Conservation (phyloP, 148 eudicot genomes). For the Linanthus parryae region DNA sequence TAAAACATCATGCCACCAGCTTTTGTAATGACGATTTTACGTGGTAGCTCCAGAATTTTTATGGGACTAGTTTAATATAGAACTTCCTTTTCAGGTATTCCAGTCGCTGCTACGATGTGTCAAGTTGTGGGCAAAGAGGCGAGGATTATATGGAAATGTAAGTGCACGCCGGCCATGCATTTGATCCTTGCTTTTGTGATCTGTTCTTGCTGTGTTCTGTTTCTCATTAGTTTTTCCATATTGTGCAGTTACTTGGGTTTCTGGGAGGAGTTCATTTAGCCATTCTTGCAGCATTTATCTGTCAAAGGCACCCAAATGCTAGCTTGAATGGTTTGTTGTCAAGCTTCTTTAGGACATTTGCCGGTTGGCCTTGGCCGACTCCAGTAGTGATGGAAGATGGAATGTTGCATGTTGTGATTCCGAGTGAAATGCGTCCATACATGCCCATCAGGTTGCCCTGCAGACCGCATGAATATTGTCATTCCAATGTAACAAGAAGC, state of each 20-base stretch:
- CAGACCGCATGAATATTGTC: slow-evolving; percentile 36
- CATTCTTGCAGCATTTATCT: slow-evolving; percentile 42
- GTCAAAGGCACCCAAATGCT: slow-evolving; percentile 41
- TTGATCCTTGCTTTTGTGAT: background rate
- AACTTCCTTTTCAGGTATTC: slow-evolving; percentile 33
- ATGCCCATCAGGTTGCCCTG: slow-evolving; percentile 57
- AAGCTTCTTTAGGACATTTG: slow-evolving; percentile 39
- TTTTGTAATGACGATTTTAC: background rate
- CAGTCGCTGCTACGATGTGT: slow-evolving; percentile 49
- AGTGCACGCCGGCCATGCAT: no score
- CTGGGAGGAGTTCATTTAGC: slow-evolving; percentile 60
- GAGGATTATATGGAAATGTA: slow-evolving; percentile 69
- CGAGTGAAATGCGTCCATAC: slow-evolving; percentile 10
- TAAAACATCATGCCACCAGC: background rate
- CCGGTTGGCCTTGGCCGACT: slow-evolving; percentile 53
- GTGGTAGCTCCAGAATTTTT: background rate
- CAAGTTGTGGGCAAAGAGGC: slow-evolving; percentile 61
- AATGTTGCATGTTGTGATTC: slow-evolving; percentile 3
- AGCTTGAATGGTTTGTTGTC: slow-evolving; percentile 28
- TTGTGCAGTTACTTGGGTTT: slow-evolving; percentile 40
- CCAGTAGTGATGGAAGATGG: slow-evolving; percentile 42
- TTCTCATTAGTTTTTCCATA: background rate
- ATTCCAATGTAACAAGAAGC: slow-evolving; percentile 45
- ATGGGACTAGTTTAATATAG: background rate
- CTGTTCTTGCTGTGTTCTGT: background rate